Evolutionary conservation across 768 basidiomycete genomes (phyloP).

Genomic region (Naganishia vishniacii): DNA sequence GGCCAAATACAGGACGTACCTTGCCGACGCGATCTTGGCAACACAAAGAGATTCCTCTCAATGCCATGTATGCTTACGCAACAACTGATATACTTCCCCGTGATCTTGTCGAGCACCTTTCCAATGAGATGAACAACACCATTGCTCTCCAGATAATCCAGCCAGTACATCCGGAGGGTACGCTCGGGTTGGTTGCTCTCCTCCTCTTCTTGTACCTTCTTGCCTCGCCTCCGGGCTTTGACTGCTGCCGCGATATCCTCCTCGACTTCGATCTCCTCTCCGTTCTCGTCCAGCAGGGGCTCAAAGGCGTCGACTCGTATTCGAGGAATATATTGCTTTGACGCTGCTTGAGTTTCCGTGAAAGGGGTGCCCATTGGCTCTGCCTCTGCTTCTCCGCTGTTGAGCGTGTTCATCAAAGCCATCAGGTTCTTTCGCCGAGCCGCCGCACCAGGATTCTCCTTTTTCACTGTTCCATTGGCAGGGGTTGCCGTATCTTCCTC

Average conservation of each 20-base stretch:
- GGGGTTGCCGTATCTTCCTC: not conserved
- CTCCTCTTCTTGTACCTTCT: conserved; percentile 58
- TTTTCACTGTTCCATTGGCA: conserved; percentile 27
- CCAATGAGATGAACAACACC: conserved; percentile 84
- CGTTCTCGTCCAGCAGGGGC: conserved; percentile 29
- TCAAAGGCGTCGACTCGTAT: conserved; percentile 34
- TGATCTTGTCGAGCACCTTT: conserved; percentile 75
- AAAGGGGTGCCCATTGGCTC: conserved; percentile 20
- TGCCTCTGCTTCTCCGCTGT: conserved; percentile 20
- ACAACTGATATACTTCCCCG: conserved; percentile 62
- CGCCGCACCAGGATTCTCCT: conserved; percentile 25
- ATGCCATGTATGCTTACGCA: conserved; percentile 79
- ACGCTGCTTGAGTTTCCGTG: conserved; percentile 21
- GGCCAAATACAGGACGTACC: conserved; percentile 44
- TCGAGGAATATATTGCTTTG: conserved; percentile 25
- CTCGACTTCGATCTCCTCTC: conserved; percentile 23
- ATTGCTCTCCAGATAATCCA: conserved; percentile 79
- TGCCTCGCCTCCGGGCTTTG: not conserved
- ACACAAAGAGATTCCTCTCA: conserved; percentile 81
- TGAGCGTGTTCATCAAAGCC: conserved; percentile 22
- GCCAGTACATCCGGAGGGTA: conserved; percentile 86
- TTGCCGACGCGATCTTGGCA: conserved; percentile 66
- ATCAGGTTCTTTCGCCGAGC: conserved; percentile 27
- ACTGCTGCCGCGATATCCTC: conserved; percentile 11
- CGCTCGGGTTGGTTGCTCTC: conserved; percentile 57